Evolutionary conservation across 345 rosid species (phyloP).

Genomic region (Linum lewisii): DNA sequence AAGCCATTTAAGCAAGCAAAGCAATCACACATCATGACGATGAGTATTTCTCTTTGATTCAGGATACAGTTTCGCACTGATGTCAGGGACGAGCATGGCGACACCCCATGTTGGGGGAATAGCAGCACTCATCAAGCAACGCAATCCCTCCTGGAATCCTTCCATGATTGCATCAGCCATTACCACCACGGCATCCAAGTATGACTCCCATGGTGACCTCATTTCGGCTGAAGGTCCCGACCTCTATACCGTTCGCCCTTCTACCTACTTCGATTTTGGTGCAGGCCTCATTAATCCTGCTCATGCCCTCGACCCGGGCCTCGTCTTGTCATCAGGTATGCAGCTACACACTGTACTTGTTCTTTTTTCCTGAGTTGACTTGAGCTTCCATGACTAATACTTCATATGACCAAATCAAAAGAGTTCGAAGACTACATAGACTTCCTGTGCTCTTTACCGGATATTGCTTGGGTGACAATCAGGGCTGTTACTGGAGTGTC

Average conservation of each 20-base stretch:
- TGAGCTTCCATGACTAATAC: neutral
- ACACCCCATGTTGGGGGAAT: slow-evolving; percentile 70
- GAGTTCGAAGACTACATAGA: slow-evolving; percentile 54
- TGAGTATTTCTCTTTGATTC: neutral
- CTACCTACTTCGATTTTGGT: slow-evolving; percentile 60
- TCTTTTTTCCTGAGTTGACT: neutral
- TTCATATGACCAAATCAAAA: slow-evolving; percentile 10
- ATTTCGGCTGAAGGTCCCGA: slow-evolving; percentile 45
- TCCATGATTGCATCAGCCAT: slow-evolving; percentile 77
- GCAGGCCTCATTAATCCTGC: slow-evolving; percentile 65
- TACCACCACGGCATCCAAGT: slow-evolving; percentile 54
- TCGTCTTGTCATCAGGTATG: slow-evolving; percentile 54
- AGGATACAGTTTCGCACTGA: slow-evolving; percentile 61
- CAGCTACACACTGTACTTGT: neutral
- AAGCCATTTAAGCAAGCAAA: neutral
- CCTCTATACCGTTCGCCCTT: slow-evolving; percentile 21
- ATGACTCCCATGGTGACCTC: slow-evolving; percentile 38
- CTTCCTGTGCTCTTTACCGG: slow-evolving; percentile 67
- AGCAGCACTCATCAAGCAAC: slow-evolving; percentile 62
- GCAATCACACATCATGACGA: neutral
- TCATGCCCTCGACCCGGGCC: slow-evolving; percentile 69
- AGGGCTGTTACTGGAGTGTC: slow-evolving; percentile 39
- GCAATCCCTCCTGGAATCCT: slow-evolving; percentile 64
- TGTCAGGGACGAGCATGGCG: slow-evolving; percentile 93
- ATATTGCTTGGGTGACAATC: slow-evolving; percentile 22